Evolutionary conservation across 2,329 filamentous ascomycete genomes (phyloP).

Genomic region (Sporothrix inflata): DNA sequence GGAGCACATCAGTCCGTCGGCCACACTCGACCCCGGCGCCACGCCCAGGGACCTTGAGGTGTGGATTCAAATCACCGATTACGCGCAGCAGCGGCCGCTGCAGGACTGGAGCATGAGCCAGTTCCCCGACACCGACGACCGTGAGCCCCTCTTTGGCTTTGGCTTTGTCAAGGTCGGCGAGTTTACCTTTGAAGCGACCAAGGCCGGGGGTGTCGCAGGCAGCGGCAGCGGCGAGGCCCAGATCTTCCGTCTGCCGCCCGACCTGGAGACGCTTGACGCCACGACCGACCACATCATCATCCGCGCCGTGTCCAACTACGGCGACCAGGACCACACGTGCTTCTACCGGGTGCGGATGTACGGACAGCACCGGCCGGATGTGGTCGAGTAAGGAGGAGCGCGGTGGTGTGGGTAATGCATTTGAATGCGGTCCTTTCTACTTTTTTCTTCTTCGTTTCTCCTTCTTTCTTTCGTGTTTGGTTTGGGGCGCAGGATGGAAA

Average conservation of each 20-base stretch:
- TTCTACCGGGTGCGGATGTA: slow-evolving; percentile 67
- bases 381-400: background rate
- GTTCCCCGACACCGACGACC: slow-evolving; percentile 42
- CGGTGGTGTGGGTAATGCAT: no score
- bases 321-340: slow-evolving; percentile 62
- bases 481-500: slow-evolving; percentile 16
- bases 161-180: slow-evolving; percentile 61
- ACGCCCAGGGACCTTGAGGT: slow-evolving; percentile 72
- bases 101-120: slow-evolving; percentile 49
- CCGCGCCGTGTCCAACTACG: slow-evolving; percentile 62
- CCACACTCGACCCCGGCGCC: slow-evolving; percentile 63
- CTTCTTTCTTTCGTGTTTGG: background rate
- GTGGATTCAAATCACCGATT: slow-evolving; percentile 62
- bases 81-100: slow-evolving; percentile 43
- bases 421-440: background rate
- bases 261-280: slow-evolving; percentile 53
- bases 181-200: slow-evolving; percentile 56
- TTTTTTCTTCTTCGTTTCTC: background rate
- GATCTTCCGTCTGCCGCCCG: slow-evolving; percentile 56
- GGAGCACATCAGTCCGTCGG: slow-evolving; percentile 68
- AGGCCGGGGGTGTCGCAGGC: slow-evolving; percentile 43
- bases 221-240: slow-evolving; percentile 49
- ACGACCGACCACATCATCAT: slow-evolving; percentile 58
- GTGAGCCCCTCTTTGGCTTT: slow-evolving; percentile 40
- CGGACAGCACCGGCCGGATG: slow-evolving; percentile 44